phyloP scores from a whole-genome alignment of 495 filamentous ascomycete genomes.

The Daldinia decipiens region DNA sequence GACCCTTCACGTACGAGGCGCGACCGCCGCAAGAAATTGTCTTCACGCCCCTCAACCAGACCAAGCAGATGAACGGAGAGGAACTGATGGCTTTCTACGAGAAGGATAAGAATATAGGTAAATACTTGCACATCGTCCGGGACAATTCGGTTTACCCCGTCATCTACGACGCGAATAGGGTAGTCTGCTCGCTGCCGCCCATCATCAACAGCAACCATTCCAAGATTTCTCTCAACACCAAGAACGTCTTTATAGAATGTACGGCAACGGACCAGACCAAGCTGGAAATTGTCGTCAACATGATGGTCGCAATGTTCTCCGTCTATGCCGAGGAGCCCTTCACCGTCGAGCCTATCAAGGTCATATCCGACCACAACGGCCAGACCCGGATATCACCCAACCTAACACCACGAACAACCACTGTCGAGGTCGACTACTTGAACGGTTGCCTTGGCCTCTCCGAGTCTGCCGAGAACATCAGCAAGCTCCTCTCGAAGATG shows the following conservation, averaged over 20 bases:
- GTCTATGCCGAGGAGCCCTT: constrained; percentile 87
- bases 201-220: constrained; percentile 98
- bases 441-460: constrained; percentile 88
- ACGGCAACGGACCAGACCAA: constrained; percentile 98
- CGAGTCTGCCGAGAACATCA: constrained; percentile 75
- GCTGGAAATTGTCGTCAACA: constrained; percentile 92
- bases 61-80: constrained; percentile 82
- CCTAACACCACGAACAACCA: constrained; percentile 75
- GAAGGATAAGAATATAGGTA: constrained; percentile 71
- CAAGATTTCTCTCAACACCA: constrained; percentile 90
- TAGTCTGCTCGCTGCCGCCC: constrained; percentile 91
- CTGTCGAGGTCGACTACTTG: constrained; percentile 89
- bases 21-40: constrained; percentile 90
- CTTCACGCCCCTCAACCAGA: constrained; percentile 92
- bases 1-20: constrained; percentile 96
- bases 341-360: constrained; percentile 91
- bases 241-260: constrained; percentile 95
- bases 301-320: constrained; percentile 97
- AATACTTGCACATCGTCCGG: constrained; percentile 88
- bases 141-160: constrained; percentile 97
- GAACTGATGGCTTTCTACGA: constrained; percentile 96
- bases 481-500: constrained; percentile 85
- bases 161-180: constrained; percentile 87
- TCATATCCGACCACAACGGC: constrained; percentile 89
- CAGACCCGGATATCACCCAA: constrained; percentile 83